phyloP scores from a whole-genome alignment of 495 filamentous ascomycete genomes.

The Lichina pygmaea region DNA sequence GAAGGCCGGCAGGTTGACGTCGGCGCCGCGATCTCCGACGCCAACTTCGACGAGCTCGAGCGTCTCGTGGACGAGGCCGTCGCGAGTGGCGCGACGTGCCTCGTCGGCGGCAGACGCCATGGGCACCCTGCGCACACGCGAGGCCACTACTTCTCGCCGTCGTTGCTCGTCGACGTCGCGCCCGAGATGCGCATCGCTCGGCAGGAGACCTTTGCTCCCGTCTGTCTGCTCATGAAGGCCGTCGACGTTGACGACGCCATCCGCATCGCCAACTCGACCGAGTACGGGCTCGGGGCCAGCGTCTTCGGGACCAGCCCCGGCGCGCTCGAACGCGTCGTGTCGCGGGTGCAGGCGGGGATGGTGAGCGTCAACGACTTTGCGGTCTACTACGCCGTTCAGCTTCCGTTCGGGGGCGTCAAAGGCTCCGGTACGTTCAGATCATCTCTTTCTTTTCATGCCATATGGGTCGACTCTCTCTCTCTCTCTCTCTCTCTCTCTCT shows the following conservation, averaged over 20 bases:
- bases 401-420: constrained; percentile 74
- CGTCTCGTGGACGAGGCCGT: constrained; percentile 52
- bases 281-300: constrained; percentile 52
- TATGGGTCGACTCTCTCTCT: not conserved
- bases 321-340: constrained; percentile 30
- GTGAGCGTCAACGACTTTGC: constrained; percentile 88
- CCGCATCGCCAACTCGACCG: constrained; percentile 43
- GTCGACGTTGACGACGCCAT: constrained; percentile 31
- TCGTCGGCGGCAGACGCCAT: constrained; percentile 52
- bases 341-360: constrained; percentile 59
- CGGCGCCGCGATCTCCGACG: constrained; percentile 67
- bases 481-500: not conserved
- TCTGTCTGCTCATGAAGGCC: constrained; percentile 63
- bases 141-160: constrained; percentile 82
- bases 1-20: constrained; percentile 35
- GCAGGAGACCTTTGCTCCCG: constrained; percentile 75
- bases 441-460: not conserved
- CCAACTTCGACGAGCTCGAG: constrained; percentile 41
- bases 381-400: constrained; percentile 67
- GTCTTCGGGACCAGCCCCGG: constrained; percentile 29
- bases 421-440: constrained; percentile 22
- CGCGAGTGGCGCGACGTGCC: constrained; percentile 43
- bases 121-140: constrained; percentile 36
- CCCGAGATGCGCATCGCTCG: constrained; percentile 43
- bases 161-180: constrained; percentile 60